These are phyloP conservation scores for Coelastrella sp. DNA, from an alignment of 139 green algal species.

Conservation along the genomic window DNA sequence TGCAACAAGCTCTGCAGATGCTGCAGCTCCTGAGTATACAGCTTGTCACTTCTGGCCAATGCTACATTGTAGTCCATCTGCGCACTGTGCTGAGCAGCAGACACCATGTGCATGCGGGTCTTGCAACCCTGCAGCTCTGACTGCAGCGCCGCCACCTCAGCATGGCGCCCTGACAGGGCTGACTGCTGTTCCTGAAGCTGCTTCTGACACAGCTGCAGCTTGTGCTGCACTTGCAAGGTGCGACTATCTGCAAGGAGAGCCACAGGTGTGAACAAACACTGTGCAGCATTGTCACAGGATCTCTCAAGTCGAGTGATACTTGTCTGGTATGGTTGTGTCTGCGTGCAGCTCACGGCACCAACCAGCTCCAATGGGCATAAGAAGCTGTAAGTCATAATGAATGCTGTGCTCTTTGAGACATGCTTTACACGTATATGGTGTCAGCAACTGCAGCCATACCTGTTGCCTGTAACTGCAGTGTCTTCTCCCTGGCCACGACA, in stretches of 20 bases:
- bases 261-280: neutral
- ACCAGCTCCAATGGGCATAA: neutral
- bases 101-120: neutral
- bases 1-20: conserved; percentile 36
- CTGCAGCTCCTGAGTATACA: conserved; percentile 17
- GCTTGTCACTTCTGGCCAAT: conserved; percentile 1
- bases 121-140: conserved; percentile 25
- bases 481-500: neutral
- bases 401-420: too few relatives aligned
- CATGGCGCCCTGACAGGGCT: neutral
- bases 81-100: neutral
- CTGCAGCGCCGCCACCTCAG: neutral
- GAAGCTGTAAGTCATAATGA: neutral
- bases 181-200: neutral
- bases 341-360: too few relatives aligned
- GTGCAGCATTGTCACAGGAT: too few relatives aligned
- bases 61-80: conserved; percentile 16
- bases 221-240: neutral
- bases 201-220: neutral
- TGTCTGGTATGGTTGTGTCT: neutral
- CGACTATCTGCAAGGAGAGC: neutral
- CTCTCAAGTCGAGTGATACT: neutral
- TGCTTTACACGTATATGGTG: too few relatives aligned
- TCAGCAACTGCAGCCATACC: neutral
- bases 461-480: neutral